These are phyloP conservation scores for Blastocystis sp. DNA, from an alignment of 352 stramenopile genomes.

Conservation along the genomic window DNA sequence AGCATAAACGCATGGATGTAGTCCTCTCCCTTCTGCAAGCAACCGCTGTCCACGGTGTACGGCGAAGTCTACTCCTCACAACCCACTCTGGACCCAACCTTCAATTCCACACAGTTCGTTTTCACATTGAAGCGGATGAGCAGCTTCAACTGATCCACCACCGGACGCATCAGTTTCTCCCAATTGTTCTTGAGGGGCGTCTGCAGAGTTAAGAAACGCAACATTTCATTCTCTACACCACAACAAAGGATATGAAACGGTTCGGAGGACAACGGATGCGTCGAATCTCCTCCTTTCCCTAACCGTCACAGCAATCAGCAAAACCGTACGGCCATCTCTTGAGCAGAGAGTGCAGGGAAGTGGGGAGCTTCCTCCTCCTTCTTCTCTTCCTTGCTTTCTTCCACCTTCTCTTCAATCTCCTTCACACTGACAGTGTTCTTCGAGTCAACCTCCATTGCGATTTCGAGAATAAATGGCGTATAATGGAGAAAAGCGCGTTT, in stretches of 20 bases:
- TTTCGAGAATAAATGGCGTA: background rate
- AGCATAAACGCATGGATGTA: constrained; percentile 98
- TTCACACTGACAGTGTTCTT: constrained; percentile 12
- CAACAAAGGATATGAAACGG: constrained; percentile 63
- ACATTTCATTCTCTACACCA: background rate
- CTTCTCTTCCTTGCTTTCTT: background rate
- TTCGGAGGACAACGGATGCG: constrained; percentile 68
- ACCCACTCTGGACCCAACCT: constrained; percentile 72
- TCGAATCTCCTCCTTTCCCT: constrained; percentile 52
- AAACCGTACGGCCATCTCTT: constrained; percentile 55
- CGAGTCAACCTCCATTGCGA: constrained; percentile 29
- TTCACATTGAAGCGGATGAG: constrained; percentile 98
- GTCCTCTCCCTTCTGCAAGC: constrained; percentile 86
- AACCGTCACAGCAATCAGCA: background rate
- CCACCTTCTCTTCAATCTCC: background rate
- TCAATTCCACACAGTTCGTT: constrained; percentile 94
- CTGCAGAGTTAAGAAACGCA: constrained; percentile 75
- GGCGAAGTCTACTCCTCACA: constrained; percentile 79
- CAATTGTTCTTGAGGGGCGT: constrained; percentile 97
- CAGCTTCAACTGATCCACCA: constrained; percentile 96
- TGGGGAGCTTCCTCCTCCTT: constrained; percentile 5
- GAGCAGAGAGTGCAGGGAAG: constrained; percentile 46
- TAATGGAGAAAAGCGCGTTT: constrained; percentile 1
- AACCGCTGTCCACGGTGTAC: constrained; percentile 86
- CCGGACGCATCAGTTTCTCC: constrained; percentile 95